Evolutionary conservation across 805 yeast genomes (phyloP), one percentile per base, ranked within the genome.

Genomic region (Komagataella pastoris): DNA sequence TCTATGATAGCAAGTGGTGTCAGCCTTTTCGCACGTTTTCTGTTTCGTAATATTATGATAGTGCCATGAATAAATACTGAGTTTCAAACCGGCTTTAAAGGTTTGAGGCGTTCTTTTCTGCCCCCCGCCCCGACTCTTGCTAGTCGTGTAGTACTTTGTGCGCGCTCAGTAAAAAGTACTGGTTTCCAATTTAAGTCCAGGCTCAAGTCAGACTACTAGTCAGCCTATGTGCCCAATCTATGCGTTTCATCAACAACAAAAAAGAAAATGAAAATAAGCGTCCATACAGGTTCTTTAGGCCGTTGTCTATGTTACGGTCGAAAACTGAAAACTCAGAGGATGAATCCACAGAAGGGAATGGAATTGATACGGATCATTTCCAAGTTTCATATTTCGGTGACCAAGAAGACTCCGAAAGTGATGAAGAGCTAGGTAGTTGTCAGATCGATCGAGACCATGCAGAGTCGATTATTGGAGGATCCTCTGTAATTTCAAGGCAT

Each of bases 381-480:
- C 50, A 18, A 17, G 3, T 5, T 23, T 21, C 14, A 48, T 36
- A 44, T 46, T 48, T 6, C 17, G 51, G 7, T 49, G 44, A 30
- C 49, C 49, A n/a, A 14, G 51, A 6, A 50, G 47, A 44, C 12
- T 12, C 19, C 12, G 47, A 44, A 19, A 44, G 47, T 19, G 47
- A 44, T 19, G 47, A n/a, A 19, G 47, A 44, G 10, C 4, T 44
- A 8, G 47, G 19, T 17, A 19, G 23, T 17, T n/a, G 23, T n/a
- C 23, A 44, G 12, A 17, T 17, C 10, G 17, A 17, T 10, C 53
- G 52, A 44, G 52, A 53, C 24, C 53, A 74, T 51, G 79, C 79
- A 48, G 61, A 67, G 21, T 71, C 77, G 2, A 61, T 76, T 18
- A 77, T 79, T 8, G 84, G 84, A 3, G 84, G 82, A 3, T 68